phyloP scores from a whole-genome alignment of 2,329 filamentous ascomycete species.

The Uncinocarpus reesii region DNA sequence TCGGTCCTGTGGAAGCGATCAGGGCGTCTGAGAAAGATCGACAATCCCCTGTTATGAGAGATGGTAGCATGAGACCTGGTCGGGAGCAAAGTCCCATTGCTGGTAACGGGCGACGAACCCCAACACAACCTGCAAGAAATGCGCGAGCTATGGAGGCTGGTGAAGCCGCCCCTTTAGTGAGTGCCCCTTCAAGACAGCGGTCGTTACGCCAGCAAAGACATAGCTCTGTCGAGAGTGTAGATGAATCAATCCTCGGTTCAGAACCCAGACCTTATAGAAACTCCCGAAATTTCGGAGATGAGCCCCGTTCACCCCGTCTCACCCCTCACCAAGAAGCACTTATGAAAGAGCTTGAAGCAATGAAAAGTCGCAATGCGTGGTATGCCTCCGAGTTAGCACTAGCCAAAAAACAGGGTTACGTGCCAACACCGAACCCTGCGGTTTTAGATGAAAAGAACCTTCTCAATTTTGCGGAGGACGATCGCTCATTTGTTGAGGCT shows the following conservation, averaged over 20 bases:
- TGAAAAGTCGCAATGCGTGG: slow-evolving; percentile 86
- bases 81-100: slow-evolving; percentile 43
- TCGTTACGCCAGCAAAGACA: slow-evolving; percentile 52
- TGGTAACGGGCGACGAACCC: slow-evolving; percentile 53
- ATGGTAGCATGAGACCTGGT: slow-evolving; percentile 25
- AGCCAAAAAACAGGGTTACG: slow-evolving; percentile 79
- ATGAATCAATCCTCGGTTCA: slow-evolving; percentile 45
- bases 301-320: slow-evolving; percentile 37
- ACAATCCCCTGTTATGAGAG: slow-evolving; percentile 38
- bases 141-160: slow-evolving; percentile 40
- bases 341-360: slow-evolving; percentile 74
- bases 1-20: slow-evolving; percentile 35
- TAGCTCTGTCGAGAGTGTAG: slow-evolving; percentile 58
- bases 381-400: slow-evolving; percentile 90
- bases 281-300: slow-evolving; percentile 33
- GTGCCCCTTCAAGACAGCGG: slow-evolving; percentile 37
- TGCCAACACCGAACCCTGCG: slow-evolving; percentile 44
- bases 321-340: slow-evolving; percentile 50
- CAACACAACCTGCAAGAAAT: slow-evolving; percentile 41
- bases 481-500: slow-evolving; percentile 83
- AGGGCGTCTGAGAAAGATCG: slow-evolving; percentile 40
- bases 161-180: slow-evolving; percentile 37
- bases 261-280: slow-evolving; percentile 33
- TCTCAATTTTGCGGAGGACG: slow-evolving; percentile 81
- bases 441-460: slow-evolving; percentile 62